A percentile compares a stretch with the other conserved stretches of the same genome.
Evolutionary conservation across 257 asterid species (phyloP).

Genomic region (Echites panduratus): DNA sequence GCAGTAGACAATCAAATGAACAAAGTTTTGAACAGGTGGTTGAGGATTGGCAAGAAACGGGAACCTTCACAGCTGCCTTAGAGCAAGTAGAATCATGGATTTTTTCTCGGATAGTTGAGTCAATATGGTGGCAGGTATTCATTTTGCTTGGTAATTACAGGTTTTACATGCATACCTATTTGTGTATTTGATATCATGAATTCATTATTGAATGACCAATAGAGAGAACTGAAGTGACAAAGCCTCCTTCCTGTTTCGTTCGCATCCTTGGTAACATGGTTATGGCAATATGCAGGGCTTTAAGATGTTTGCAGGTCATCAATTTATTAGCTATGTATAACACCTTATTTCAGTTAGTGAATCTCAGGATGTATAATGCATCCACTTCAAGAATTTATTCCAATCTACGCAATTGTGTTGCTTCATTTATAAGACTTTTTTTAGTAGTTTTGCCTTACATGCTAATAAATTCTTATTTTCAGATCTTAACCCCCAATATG

Average conservation of each 20-base stretch:
- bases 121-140: constrained; percentile 99
- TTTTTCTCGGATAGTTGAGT: constrained; percentile 85
- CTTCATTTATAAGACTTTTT: neutral
- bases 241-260: neutral
- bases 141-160: neutral
- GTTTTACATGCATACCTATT: too few relatives aligned
- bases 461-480: constrained; percentile 21
- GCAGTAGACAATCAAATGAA: constrained; percentile 37
- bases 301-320: neutral
- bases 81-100: constrained; percentile 93
- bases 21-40: constrained; percentile 48
- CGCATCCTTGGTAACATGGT: neutral
- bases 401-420: neutral
- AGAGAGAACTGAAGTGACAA: neutral
- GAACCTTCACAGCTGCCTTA: constrained; percentile 71
- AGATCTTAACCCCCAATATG: constrained; percentile 91
- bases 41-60: constrained; percentile 95
- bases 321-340: neutral
- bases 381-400: neutral
- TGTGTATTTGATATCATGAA: too few relatives aligned
- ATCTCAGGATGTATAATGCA: neutral
- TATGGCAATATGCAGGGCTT: neutral
- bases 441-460: neutral
- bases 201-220: neutral
- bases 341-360: neutral